Base-by-base conservation (phyloP, 2,329 filamentous ascomycete genomes). In the Exophiala oligosperma region DNA sequence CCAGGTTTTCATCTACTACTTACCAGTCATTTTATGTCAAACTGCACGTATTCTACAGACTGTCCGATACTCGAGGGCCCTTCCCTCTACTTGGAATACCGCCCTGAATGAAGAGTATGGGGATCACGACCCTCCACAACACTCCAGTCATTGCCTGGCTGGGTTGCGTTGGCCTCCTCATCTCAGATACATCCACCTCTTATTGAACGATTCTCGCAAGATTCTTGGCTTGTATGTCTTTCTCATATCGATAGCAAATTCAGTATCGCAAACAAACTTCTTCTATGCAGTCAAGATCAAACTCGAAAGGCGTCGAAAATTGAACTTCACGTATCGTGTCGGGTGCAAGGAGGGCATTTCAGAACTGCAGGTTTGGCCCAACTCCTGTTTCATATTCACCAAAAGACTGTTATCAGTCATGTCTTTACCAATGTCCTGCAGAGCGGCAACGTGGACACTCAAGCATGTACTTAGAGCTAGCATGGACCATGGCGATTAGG, bases 41-140 rank as follows among this genome's bases (percentile, higher is more conserved):
- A 41, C 59, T 64, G 55, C 57, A 56, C 50, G 64, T 65, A 64
- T 66, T 60, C 59, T 66, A 67, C 57, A 55, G 50, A 43, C 61
- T 57, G 61, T 66, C 63, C 32, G 57, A 55, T 60, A 57, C 53
- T 55, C 51, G 58, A 50, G 57, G 61, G 59, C 37, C n/a, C 54
- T 53, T 50, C 62, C 49, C 59, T 62, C 62, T 65, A 53, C 63
- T 67, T 67, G 65, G 65, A 67, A 65, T 67, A 67, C 65, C 60
- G 53, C 37, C 57, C 43, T 57, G 51, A 65, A 49, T 37, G 44
- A 53, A 56, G 58, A 49, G 49, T 41, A 49, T 26, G 61, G 51
- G 43, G 29, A 26, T 56, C 24, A 57, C 41, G 54, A 40, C 54
- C 56, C 40, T 47, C 51, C 56, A 52, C 48, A 57, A 43, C 57